Conservation (phyloP, 164 flowering plant genomes). For the Paratinospora sagittata region DNA sequence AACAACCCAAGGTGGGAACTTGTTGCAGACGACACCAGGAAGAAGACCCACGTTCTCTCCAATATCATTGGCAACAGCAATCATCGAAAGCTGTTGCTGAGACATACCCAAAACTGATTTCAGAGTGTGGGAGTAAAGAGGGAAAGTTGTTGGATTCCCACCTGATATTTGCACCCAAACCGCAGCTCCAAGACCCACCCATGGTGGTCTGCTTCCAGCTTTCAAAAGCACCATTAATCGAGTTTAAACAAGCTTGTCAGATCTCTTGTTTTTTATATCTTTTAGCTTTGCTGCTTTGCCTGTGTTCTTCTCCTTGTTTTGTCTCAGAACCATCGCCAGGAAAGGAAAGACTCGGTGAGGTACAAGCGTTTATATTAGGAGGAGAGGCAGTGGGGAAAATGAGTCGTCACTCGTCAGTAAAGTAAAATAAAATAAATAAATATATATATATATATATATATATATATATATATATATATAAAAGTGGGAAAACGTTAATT, state of each 20-base stretch:
- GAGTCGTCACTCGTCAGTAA: too few relatives aligned
- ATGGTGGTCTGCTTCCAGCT: slow-evolving; percentile 73
- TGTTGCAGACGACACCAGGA: slow-evolving; percentile 65
- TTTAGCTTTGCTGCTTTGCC: too few relatives aligned
- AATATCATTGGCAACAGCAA: slow-evolving; percentile 79
- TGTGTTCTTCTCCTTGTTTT: too few relatives aligned
- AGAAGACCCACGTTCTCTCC: slow-evolving; percentile 75
- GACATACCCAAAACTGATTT: slow-evolving; percentile 70
- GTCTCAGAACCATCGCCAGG: too few relatives aligned
- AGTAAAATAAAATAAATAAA: too few relatives aligned
- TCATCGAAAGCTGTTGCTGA: slow-evolving; percentile 69
- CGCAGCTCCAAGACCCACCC: slow-evolving; percentile 79
- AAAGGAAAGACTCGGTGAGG: too few relatives aligned
- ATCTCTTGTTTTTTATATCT: too few relatives aligned
- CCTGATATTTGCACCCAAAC: slow-evolving; percentile 71
- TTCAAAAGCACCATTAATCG: slow-evolving; percentile 28
- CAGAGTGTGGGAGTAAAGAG: slow-evolving; percentile 63
- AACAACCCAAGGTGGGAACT: slow-evolving; percentile 69
- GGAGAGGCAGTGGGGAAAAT: too few relatives aligned
- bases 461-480: too few relatives aligned
- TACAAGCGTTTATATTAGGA: too few relatives aligned
- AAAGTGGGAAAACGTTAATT: too few relatives aligned
- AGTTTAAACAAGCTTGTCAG: slow-evolving; percentile 2
- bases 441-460: too few relatives aligned
- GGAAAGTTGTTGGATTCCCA: slow-evolving; percentile 61